These are phyloP conservation scores for Populus nigra DNA, from an alignment of 345 rosid species.

Conservation along the genomic window DNA sequence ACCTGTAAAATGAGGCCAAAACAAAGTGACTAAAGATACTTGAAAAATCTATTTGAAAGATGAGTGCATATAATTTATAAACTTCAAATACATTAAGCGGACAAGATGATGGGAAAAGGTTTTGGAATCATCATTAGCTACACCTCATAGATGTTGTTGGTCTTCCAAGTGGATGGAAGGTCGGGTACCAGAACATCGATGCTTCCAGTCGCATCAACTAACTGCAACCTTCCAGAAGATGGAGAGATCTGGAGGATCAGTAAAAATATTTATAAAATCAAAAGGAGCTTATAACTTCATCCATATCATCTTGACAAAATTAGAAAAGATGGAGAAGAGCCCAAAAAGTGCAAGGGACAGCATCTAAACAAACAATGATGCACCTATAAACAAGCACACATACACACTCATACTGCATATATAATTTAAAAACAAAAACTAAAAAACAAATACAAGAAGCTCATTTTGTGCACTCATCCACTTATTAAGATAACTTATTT, in stretches of 20 bases:
- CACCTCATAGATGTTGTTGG: slow-evolving; percentile 62
- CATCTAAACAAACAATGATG: too few species aligned
- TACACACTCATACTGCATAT: too few species aligned
- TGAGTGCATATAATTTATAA: background rate
- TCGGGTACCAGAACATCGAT: slow-evolving; percentile 66
- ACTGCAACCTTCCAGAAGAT: slow-evolving; percentile 69
- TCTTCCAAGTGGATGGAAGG: slow-evolving; percentile 54
- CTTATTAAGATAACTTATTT: too few species aligned
- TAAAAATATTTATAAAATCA: slow-evolving; percentile 16
- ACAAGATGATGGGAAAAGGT: slow-evolving; percentile 17
- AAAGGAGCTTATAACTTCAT: slow-evolving; percentile 6
- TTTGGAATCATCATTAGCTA: slow-evolving; percentile 7
- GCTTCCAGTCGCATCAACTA: slow-evolving; percentile 69
- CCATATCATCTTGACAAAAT: slow-evolving; percentile 8
- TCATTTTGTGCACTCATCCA: too few species aligned
- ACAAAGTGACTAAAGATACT: slow-evolving; percentile 6
- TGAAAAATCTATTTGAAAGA: background rate
- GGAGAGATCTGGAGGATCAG: slow-evolving; percentile 47
- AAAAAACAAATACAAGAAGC: too few species aligned
- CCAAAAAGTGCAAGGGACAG: too few species aligned
- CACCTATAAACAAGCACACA: too few species aligned
- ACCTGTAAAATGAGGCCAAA: slow-evolving; percentile 48
- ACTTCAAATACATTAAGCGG: slow-evolving; percentile 4
- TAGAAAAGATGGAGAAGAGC: background rate
- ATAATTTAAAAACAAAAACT: too few species aligned